phyloP scores from a whole-genome alignment of 345 rosid species.

The Streptanthus diversifolius region DNA sequence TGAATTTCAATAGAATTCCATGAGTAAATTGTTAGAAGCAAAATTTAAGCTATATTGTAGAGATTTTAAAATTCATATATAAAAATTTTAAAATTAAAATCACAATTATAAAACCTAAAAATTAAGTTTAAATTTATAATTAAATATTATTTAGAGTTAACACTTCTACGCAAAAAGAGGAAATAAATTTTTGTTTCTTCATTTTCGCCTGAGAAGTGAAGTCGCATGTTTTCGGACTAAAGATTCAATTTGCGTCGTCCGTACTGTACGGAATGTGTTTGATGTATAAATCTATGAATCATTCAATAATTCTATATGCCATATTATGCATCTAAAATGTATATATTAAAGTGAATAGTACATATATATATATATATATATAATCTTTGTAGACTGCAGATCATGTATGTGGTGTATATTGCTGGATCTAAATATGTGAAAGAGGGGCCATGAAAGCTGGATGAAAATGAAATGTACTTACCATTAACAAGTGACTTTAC shows the following conservation, averaged over 20 bases:
- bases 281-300: background rate
- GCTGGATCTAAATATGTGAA: background rate
- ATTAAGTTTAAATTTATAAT: too few relatives aligned
- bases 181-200: background rate
- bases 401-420: conserved; percentile 20
- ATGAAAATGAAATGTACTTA: conserved; percentile 28
- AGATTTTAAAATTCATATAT: too few relatives aligned
- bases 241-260: background rate
- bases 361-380: background rate
- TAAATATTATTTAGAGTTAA: too few relatives aligned
- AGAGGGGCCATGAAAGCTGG: conserved; percentile 14
- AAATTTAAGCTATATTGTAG: too few relatives aligned
- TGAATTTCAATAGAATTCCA: too few relatives aligned
- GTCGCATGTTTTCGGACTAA: background rate
- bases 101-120: too few relatives aligned
- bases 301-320: background rate
- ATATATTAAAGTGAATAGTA: background rate
- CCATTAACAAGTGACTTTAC: conserved; percentile 24
- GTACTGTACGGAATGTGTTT: background rate
- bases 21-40: too few relatives aligned
- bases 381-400: background rate
- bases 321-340: background rate
- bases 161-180: background rate
- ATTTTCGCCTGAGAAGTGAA: background rate
- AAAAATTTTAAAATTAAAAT: too few relatives aligned